Evolutionary conservation across 176 grass and related monocot genomes (phyloP), one percentile per base, ranked within the genome.

Genomic region (Avena insularis): DNA sequence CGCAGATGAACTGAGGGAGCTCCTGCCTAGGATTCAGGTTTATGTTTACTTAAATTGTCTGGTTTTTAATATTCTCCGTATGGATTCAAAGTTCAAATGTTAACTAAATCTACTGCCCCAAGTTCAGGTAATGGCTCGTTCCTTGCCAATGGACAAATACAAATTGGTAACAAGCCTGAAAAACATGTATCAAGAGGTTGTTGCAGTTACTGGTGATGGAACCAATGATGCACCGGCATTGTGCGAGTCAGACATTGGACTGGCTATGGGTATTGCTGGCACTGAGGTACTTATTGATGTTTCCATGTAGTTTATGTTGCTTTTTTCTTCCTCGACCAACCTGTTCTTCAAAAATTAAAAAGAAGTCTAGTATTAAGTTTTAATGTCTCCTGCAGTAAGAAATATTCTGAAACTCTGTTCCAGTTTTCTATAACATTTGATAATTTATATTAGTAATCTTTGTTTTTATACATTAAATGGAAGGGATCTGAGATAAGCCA

Each of bases 181-280:
- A 89, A 85, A 68, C 87, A 88, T 86, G 83, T 93, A 90, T 84
- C 82, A 92, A 89, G 93, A 95, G 82, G 91, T 98, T 27, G 96
- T 98, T 60, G 93, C 96, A 8, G 96, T 98, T 57, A 98, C 96
- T 84, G 96, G 96, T 92, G 96, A 98, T 93, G 96, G 96, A 79
- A 95, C 96, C 9, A 98, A 98, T 82, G 96, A 98, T 82, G 96
- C 91, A 38, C 96, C 96, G 68, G 96, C 96, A 69, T 83, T 98
- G 84, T n/a, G 82, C 36, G 88, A 90, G 77, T 92, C 96, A 70
- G 96, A 98, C 70, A 93, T 98, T 86, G 96, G 96, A 76, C 66
- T 98, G 36, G 96, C 93, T 75, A 98, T 98, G 96, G 96, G 96
- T 59, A 95, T 95, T 88, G 71, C 91, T 12, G 96, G 96, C 40